A percentile compares a stretch with the other conserved stretches of the same genome.
Evolutionary conservation across 1,284 basidiomycete genomes (phyloP).

Genomic region (Sphagnurus paluster): DNA sequence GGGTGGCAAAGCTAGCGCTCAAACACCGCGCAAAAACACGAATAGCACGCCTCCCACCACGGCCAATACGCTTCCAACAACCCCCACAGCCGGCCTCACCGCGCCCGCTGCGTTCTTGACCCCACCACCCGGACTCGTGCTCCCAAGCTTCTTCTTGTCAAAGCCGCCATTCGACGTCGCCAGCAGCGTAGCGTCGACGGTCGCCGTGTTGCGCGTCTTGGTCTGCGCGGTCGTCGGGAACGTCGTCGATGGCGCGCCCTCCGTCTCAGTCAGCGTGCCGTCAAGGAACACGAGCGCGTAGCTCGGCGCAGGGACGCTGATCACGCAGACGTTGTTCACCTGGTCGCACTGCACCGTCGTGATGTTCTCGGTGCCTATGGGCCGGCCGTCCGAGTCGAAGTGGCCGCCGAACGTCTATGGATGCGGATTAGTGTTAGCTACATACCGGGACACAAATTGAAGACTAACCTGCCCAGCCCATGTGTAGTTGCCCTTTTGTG

Average conservation of each 20-base stretch:
- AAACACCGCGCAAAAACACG: too few species aligned
- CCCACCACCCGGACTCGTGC: constrained; percentile 41
- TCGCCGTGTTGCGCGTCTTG: constrained; percentile 48
- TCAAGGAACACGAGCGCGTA: constrained; percentile 72
- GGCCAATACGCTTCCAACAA: too few species aligned
- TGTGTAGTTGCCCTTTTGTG: constrained; percentile 68
- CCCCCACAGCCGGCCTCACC: too few species aligned
- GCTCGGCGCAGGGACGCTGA: constrained; percentile 70
- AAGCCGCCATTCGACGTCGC: constrained; percentile 54
- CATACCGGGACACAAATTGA: background rate
- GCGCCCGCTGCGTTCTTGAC: too few species aligned
- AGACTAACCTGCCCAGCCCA: constrained; percentile 62
- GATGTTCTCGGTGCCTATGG: constrained; percentile 50
- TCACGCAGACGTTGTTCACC: constrained; percentile 49
- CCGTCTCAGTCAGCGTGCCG: constrained; percentile 39
- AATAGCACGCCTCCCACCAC: too few species aligned
- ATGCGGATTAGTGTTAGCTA: background rate
- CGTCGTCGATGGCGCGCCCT: constrained; percentile 41
- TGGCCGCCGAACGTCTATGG: constrained; percentile 63
- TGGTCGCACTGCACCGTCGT: constrained; percentile 52
- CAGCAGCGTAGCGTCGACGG: constrained; percentile 34
- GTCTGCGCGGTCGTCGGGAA: constrained; percentile 57
- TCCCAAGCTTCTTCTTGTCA: constrained; percentile 32
- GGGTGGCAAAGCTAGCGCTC: too few species aligned
- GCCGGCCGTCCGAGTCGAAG: constrained; percentile 66